These are phyloP conservation scores for Trichosporon inkin DNA, from an alignment of 1,284 basidiomycete species.

Conservation along the genomic window DNA sequence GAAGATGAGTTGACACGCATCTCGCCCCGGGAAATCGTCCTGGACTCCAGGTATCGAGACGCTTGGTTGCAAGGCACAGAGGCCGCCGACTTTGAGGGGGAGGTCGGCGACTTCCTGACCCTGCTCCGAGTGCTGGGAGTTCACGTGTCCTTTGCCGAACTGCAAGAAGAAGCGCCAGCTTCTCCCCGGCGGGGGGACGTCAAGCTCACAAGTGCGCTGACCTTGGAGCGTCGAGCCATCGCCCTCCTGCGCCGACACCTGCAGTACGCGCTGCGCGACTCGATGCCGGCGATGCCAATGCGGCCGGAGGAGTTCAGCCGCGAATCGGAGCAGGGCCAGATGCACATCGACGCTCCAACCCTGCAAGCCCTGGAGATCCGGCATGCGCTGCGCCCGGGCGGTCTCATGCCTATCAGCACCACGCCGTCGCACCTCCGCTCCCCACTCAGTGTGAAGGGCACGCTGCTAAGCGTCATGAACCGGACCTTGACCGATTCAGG, in stretches of 20 bases:
- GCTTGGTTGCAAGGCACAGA: constrained; percentile 23
- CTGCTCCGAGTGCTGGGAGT: constrained; percentile 36
- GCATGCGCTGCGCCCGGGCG: constrained; percentile 69
- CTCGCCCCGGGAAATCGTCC: constrained; percentile 73
- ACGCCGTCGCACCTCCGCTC: constrained; percentile 3
- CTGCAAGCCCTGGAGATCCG: constrained; percentile 83
- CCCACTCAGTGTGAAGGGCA: constrained; percentile 51
- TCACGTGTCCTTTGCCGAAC: constrained; percentile 39
- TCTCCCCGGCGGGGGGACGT: background rate
- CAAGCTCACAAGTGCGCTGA: background rate
- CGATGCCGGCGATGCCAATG: constrained; percentile 62
- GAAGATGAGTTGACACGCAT: constrained; percentile 82
- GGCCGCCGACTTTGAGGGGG: background rate
- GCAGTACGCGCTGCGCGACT: constrained; percentile 66
- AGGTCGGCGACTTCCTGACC: constrained; percentile 6
- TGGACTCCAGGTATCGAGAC: constrained; percentile 55
- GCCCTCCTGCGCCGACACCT: constrained; percentile 66
- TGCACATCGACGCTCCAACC: constrained; percentile 89
- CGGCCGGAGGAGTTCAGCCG: constrained; percentile 56
- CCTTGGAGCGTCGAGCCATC: constrained; percentile 54
- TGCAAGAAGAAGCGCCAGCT: constrained; percentile 9
- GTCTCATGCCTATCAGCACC: constrained; percentile 44
- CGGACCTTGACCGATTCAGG: constrained; percentile 77
- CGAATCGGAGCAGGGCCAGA: constrained; percentile 59
- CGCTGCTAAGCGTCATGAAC: constrained; percentile 70